Evolutionary conservation across 805 yeast genomes (phyloP), one percentile per base, ranked within the genome.

Genomic region (Zygotorulaspora sp.): DNA sequence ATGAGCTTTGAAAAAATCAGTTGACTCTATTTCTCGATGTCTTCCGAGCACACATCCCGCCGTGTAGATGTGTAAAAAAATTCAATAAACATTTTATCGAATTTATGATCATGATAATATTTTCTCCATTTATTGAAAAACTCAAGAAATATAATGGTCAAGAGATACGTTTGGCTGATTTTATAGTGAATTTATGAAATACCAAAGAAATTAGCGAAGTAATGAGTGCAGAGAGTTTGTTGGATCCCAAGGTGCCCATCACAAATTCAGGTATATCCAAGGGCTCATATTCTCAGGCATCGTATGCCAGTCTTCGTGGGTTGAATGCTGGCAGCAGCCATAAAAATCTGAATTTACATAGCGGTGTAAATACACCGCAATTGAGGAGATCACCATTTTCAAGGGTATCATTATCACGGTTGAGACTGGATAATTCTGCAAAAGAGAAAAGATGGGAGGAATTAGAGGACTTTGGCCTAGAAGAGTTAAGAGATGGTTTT

Each of bases 401-500:
- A 2, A 45, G 65, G 24, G 53, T 62, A 0, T 62, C 68, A 3
- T 48, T 64, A 42, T 63, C 71, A 3, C 68, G 64, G 33, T 24
- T 65, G 35, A 49, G 56, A 37, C 44, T 67, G 11, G 50, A 53
- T 10, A 50, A 53, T 16, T 47, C 65, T 15, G 52, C 56, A 1
- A 43, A 47, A 7, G 52, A 51, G 2, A 50, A 54, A 6, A 45
- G 51, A 4, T 50, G 65, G 40, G 62, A 63, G 14, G 49, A 58
- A n/a, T 44, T 68, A 22, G 63, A 61, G 4, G 56, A 57, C 17
- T 66, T 56, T 38, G 64, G 55, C 1, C 36, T 71, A n/a, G 70
- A 68, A 36, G 78, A 72, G 45, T 46, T 68, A 17, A 58, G 77
- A 47, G 68, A 68, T 35, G 75, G 75, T 7, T 72, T 66, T 48